phyloP scores from a whole-genome alignment of 2,329 filamentous ascomycete genomes.

The Colletotrichum siamense region DNA sequence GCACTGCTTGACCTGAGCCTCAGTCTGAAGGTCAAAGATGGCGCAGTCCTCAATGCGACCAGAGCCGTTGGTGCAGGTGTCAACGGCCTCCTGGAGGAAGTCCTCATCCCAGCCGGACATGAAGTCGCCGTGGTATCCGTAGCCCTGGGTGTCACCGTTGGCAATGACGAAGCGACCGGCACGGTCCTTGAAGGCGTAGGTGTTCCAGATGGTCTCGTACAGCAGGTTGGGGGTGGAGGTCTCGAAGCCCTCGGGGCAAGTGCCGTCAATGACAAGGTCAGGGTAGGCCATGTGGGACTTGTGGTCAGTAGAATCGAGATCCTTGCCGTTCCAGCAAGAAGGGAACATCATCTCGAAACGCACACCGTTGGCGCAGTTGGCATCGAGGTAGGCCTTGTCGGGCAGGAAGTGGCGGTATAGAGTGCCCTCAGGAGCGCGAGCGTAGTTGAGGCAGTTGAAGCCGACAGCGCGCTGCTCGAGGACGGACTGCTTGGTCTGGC shows the following conservation, averaged over 20 bases:
- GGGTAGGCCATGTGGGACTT: constrained; percentile 79
- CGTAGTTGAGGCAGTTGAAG: constrained; percentile 95
- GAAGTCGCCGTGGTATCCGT: constrained; percentile 81
- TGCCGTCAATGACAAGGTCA: constrained; percentile 75
- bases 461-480: constrained; percentile 84
- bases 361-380: constrained; percentile 81
- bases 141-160: constrained; percentile 80
- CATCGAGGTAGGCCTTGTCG: constrained; percentile 79
- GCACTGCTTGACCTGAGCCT: constrained; percentile 65
- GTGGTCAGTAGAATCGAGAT: constrained; percentile 60
- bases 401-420: constrained; percentile 84
- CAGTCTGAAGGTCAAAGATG: constrained; percentile 73
- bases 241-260: constrained; percentile 73
- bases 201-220: constrained; percentile 87
- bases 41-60: constrained; percentile 77
- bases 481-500: constrained; percentile 69
- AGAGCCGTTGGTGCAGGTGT: constrained; percentile 74
- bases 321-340: constrained; percentile 84
- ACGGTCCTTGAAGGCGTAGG: constrained; percentile 64
- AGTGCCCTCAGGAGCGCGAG: constrained; percentile 68
- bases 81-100: constrained; percentile 74
- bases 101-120: constrained; percentile 76
- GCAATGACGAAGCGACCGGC: constrained; percentile 76
- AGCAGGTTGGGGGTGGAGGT: constrained; percentile 77
- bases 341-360: constrained; percentile 88